Evolutionary conservation across 2,329 filamentous ascomycete genomes (phyloP), one percentile per base, ranked within the genome.

Genomic region (Orbilia blumenaviensis): DNA sequence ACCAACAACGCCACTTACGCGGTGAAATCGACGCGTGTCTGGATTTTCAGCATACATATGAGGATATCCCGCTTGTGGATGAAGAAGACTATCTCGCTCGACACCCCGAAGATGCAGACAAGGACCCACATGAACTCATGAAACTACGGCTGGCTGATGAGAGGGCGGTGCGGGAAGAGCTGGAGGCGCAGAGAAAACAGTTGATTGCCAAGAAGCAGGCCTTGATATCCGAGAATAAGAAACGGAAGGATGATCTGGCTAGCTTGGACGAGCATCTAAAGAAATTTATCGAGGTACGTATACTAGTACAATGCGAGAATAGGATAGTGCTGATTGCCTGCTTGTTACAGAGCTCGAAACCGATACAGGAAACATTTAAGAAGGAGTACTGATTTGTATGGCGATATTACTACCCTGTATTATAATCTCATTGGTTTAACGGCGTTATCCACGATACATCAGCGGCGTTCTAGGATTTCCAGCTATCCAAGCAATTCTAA

Each of bases 261-360:
- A 97, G 91, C 81, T 85, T 99, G 76, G 95, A 99, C 80, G 91
- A 92, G 81, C 93, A 97, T 83, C 85, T 98, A 69, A 95, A 98
- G 84, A 94, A 92, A 81, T 97, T 97, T 81, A 94, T 71, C 63
- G 66, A 56, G 54, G 56, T 79, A 61, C 46, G 73, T 77, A 34
- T 34, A 21, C 16, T 14, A 8, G 12, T 23, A 42, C 10, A 21
- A 10, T 25, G 2, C 9, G 1, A 27, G 12, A 32, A 5, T 4
- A 1, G n/a, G n/a, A 12, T 4, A 16, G 36, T 46, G 21, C 23
- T 54, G 29, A 42, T 50, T 12, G 9, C 6, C 9, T 54, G 18
- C 32, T 3, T 50, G 46, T 16, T 71, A 23, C 78, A 93, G 91
- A 92, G 92, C 58, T 92, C 92, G 60, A 94, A 94, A 86, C 92